These are phyloP conservation scores for Gnetum montanum DNA, from an alignment of 75 land plant genomes.

Conservation along the genomic window DNA sequence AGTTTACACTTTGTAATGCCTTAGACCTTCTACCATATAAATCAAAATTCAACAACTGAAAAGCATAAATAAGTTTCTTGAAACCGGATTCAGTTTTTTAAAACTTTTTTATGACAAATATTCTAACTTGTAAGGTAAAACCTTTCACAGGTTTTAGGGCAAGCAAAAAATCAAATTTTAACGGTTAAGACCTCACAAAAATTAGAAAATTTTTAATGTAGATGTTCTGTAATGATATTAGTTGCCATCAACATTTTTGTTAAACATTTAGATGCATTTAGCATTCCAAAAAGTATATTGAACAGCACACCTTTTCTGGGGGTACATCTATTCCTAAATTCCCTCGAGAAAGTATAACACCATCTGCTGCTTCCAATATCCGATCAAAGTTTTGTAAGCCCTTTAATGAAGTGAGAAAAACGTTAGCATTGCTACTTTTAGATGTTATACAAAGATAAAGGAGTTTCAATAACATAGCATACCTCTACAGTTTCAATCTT, in stretches of 20 bases:
- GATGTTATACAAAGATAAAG: not conserved
- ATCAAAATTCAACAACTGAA: not conserved
- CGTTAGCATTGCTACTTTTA: too few species aligned
- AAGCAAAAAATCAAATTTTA: not conserved
- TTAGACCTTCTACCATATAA: not conserved
- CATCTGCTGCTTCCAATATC: constrained; percentile 86
- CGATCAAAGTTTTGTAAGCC: constrained; percentile 83
- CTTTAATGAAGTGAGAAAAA: constrained; percentile 20
- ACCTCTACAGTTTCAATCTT: constrained; percentile 94
- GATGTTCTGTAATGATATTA: too few species aligned
- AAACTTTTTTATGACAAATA: too few species aligned
- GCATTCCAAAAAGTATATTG: too few species aligned
- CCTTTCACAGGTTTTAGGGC: too few species aligned
- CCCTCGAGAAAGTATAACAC: constrained; percentile 87
- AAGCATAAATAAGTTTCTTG: not conserved
- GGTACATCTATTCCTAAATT: constrained; percentile 91
- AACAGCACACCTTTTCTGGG: constrained; percentile 76
- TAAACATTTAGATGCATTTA: too few species aligned
- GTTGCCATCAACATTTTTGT: too few species aligned
- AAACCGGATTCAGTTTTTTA: not conserved
- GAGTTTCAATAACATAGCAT: not conserved
- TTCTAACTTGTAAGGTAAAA: too few species aligned
- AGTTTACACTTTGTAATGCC: not conserved
- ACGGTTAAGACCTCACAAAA: too few species aligned
- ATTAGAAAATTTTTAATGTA: too few species aligned